Evolutionary conservation across 1,284 basidiomycete genomes (phyloP), one percentile per base, ranked within the genome.

Genomic region (Schizophyllum amplum): DNA sequence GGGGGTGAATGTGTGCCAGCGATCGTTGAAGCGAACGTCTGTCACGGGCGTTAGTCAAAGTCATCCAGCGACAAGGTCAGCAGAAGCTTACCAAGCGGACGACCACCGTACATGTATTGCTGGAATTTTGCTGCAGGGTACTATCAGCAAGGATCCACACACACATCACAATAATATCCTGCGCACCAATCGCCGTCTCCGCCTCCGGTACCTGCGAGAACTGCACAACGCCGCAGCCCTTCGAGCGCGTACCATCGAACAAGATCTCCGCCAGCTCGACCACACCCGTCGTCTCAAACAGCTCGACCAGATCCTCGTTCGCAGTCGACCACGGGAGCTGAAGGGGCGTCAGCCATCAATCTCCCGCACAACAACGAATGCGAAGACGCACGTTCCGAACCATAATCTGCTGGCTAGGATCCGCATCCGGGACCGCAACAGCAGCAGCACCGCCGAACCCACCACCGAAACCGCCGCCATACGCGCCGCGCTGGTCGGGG

Each of bases 291-390:
- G 96, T 99, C 76, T 98, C 95, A 67, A 99, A 99, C 26, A 99
- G 75, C 73, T 99, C 96, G 23, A 98, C 95, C 25, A 99, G 76
- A 69, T 99, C 96, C 68, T 98, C 95, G 71, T 98, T 97, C n/a
- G 94, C 92, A 33, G 96, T 99, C 17, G 94, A 98, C 94, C 94
- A 98, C 0, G 96, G 96, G 20, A 99, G 75, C 94, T 98, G 64
- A 24, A 58, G 48, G 15, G 42, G 11, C n/a, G 55, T 52, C 5
- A 7, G 51, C 55, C 51, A 59, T 51, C 6, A 2, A 13, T 7
- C 25, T 2, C 11, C 4, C n/a, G 52, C 5, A 5, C 5, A 11
- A 6, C 13, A 51, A 47, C 5, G 51, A 7, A 52, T 49, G 42
- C 59, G 49, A 48, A 51, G 5, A 84, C 94, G 73, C 71, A 95